Base-by-base conservation (phyloP, 495 filamentous ascomycete species). In the Aspergillus diversus region DNA sequence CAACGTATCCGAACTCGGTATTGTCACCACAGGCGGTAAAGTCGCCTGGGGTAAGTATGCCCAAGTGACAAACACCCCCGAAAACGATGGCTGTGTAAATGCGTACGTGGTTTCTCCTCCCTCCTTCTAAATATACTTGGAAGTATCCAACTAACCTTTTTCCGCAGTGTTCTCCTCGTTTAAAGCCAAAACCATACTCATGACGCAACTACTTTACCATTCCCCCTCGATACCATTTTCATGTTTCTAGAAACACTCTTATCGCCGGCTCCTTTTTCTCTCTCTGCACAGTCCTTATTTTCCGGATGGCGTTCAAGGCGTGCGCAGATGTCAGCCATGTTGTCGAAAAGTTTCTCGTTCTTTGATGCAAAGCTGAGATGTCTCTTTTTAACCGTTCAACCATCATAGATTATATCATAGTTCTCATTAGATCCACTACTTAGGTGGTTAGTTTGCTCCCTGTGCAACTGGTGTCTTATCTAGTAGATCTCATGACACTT, bases 11-110 rank as follows among this genome's bases (percentile, higher is more conserved):
- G 95, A 98, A 73, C 77, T 99, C 57, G 95, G 95, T 56, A 82
- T 98, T 70, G 93, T 97, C 27, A 99, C 95, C 12, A 89, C 93
- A 6, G 88, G 87, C 50, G 96, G 95, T 53, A 97, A 97, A 83
- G 90, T 97, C 33, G 90, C 93, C 6, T 97, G 92, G 93, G 90
- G 89, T 63, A 81, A 90, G 71, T 96, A 90, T 81, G 93, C 92
- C 15, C 92, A 94, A 79, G 63, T 80, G 15, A 79, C 74, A 58
- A 79, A 93, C 74, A 92, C 90, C 66, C 85, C 83, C 39, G 92
- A 94, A 76, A 90, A 89, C 63, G 89, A 92, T 68, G 89, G 89
- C n/a, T 90, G 88, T 73, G 78, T 91, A 11, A 92, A 93, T 79
- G 89, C 89, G 77, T 80, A 70, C 64, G 75, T 73, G 55, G 16